Conservation (phyloP, 2,329 filamentous ascomycete species). For the Coniochaeta pulveracea region DNA sequence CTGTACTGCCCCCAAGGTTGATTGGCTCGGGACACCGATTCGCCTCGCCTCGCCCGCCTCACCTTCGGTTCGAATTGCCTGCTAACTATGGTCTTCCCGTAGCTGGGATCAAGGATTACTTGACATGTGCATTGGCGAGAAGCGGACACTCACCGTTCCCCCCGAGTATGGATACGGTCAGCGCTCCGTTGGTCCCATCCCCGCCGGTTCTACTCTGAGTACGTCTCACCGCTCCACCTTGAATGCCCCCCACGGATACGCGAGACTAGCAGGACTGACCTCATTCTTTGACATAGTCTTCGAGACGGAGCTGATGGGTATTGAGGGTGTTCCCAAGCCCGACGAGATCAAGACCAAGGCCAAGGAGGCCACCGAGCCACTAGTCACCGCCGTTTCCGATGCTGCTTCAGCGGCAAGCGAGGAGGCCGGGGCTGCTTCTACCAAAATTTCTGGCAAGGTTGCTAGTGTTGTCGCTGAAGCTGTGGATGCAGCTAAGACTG, state of each 20-base stretch:
- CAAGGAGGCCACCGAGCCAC: constrained; percentile 17
- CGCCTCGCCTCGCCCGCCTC: too few relatives aligned
- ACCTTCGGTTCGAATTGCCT: too few relatives aligned
- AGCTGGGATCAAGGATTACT: constrained; percentile 85
- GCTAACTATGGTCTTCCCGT: too few relatives aligned
- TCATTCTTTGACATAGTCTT: constrained; percentile 48
- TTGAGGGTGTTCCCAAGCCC: constrained; percentile 56
- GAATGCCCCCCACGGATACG: too few relatives aligned
- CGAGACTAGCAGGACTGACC: too few relatives aligned
- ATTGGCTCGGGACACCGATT: too few relatives aligned
- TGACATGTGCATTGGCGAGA: constrained; percentile 94
- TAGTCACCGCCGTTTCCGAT: too few relatives aligned
- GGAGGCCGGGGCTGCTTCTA: constrained; percentile 20
- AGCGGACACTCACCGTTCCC: constrained; percentile 80
- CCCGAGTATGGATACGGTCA: constrained; percentile 76
- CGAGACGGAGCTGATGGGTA: constrained; percentile 80
- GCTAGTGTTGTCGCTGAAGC: constrained; percentile 32
- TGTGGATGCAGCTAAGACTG: constrained; percentile 39
- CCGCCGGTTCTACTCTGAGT: constrained; percentile 67
- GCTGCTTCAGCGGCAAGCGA: constrained; percentile 10
- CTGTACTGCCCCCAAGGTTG: too few relatives aligned
- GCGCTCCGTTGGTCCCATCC: constrained; percentile 69
- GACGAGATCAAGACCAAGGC: constrained; percentile 32
- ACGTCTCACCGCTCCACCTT: neutral
- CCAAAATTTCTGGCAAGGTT: constrained; percentile 32